These are phyloP conservation scores for Pisolithus albus DNA, from an alignment of 768 basidiomycete genomes.

Conservation along the genomic window DNA sequence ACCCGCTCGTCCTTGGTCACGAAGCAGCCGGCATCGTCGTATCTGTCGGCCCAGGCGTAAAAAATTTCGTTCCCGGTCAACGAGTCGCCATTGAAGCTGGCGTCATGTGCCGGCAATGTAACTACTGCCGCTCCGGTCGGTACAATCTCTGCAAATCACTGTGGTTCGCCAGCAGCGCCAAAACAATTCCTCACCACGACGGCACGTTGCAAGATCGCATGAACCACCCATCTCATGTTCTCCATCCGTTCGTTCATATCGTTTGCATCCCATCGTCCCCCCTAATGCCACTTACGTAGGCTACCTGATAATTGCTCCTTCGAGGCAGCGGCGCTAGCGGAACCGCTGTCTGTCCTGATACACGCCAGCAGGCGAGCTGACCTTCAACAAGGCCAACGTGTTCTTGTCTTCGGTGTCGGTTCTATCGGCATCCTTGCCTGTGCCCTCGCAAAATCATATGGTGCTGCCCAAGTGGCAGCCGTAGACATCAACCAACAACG, in stretches of 20 bases:
- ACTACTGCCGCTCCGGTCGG: constrained; percentile 62
- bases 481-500: constrained; percentile 82
- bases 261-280: background rate
- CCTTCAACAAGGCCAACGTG: constrained; percentile 48
- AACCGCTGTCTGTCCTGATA: constrained; percentile 89
- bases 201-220: constrained; percentile 84
- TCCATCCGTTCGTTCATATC: constrained; percentile 68
- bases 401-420: constrained; percentile 89
- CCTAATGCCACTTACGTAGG: constrained; percentile 31
- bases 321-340: constrained; percentile 82
- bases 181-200: constrained; percentile 88
- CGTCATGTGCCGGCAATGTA: constrained; percentile 75
- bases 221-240: constrained; percentile 81
- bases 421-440: constrained; percentile 90
- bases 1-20: constrained; percentile 88
- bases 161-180: constrained; percentile 85
- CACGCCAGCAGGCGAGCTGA: constrained; percentile 47
- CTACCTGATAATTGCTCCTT: constrained; percentile 71
- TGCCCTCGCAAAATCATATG: constrained; percentile 64
- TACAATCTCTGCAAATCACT: constrained; percentile 92
- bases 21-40: constrained; percentile 86
- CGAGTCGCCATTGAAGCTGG: constrained; percentile 94
- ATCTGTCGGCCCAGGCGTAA: constrained; percentile 70
- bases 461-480: constrained; percentile 67
- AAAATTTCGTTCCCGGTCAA: constrained; percentile 62